Percentiles rank a stretch among this genome's conserved stretches.
These are phyloP conservation scores for Rhodotorula sp. DNA, from an alignment of 1,284 basidiomycete genomes.

Conservation along the genomic window DNA sequence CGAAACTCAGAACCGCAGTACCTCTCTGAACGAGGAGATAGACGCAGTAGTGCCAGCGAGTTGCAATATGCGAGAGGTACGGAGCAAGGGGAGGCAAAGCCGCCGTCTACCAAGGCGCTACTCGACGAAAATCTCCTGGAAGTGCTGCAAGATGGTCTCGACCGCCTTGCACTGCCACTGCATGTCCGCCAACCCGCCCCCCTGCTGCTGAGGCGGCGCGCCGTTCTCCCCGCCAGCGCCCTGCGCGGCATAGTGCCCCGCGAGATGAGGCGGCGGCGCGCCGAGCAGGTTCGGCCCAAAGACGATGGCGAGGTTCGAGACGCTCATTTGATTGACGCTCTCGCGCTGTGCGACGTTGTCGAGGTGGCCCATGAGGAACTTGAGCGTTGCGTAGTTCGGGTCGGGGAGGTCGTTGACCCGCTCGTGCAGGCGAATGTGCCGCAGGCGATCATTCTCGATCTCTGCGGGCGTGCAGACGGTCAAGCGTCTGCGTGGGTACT, in stretches of 20 bases:
- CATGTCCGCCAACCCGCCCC: constrained; percentile 58
- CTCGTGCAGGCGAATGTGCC: constrained; percentile 94
- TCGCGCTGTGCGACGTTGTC: constrained; percentile 78
- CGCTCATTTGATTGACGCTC: constrained; percentile 84
- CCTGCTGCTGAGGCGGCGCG: constrained; percentile 10
- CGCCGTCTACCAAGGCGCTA: too few species aligned
- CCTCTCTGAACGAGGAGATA: neutral
- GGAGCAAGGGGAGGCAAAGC: neutral
- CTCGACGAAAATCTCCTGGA: constrained; percentile 80
- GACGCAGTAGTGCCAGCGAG: neutral
- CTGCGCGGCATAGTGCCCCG: constrained; percentile 18
- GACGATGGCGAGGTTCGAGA: constrained; percentile 91
- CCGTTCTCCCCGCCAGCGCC: constrained; percentile 41
- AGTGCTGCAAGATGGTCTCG: constrained; percentile 82
- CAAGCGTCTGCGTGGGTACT: neutral
- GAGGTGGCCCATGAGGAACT: constrained; percentile 92
- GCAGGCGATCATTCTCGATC: constrained; percentile 87
- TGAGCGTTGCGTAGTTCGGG: constrained; percentile 95
- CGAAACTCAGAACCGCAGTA: neutral
- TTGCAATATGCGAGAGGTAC: neutral
- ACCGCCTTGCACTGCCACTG: constrained; percentile 75
- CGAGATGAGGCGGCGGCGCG: constrained; percentile 53
- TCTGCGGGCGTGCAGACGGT: constrained; percentile 56
- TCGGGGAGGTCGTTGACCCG: constrained; percentile 97
- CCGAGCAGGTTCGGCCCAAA: constrained; percentile 95